A percentile compares a stretch with the other conserved stretches of the same genome.
These are phyloP conservation scores for Ramalina intermedia DNA, from an alignment of 495 filamentous ascomycete genomes.

Conservation along the genomic window DNA sequence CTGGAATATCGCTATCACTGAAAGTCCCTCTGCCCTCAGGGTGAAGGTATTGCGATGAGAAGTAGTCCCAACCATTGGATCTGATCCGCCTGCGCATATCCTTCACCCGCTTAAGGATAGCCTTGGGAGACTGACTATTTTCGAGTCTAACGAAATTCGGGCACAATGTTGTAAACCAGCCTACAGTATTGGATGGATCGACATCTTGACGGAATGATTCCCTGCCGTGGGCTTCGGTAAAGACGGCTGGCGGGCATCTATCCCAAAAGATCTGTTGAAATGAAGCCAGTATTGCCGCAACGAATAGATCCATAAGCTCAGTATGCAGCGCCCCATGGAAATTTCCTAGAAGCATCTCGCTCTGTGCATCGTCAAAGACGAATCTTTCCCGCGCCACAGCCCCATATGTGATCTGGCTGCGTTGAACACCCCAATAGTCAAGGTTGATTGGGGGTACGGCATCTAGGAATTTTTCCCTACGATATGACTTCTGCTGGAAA, in stretches of 20 bases:
- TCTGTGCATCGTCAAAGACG: slow-evolving; percentile 26
- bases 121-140: too few species aligned
- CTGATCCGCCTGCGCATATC: slow-evolving; percentile 27
- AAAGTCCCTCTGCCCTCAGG: slow-evolving; percentile 26
- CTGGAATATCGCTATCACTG: slow-evolving; percentile 40
- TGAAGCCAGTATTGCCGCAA: slow-evolving; percentile 31
- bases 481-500: background rate
- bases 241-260: slow-evolving; percentile 11
- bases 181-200: slow-evolving; percentile 20
- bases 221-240: slow-evolving; percentile 21
- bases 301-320: slow-evolving; percentile 31
- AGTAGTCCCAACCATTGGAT: slow-evolving; percentile 30
- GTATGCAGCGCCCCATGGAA: slow-evolving; percentile 28
- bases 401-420: slow-evolving; percentile 26
- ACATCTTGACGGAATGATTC: slow-evolving; percentile 14
- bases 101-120: slow-evolving; percentile 27
- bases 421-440: slow-evolving; percentile 6
- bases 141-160: too few species aligned
- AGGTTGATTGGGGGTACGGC: background rate
- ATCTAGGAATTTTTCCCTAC: background rate
- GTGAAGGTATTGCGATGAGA: slow-evolving; percentile 35
- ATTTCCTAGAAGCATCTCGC: slow-evolving; percentile 26
- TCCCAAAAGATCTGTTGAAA: slow-evolving; percentile 31
- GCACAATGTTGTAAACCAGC: slow-evolving; percentile 28
- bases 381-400: slow-evolving; percentile 28